phyloP scores from a whole-genome alignment of 2,329 filamentous ascomycete genomes.

The Fusarium sulawesiense region DNA sequence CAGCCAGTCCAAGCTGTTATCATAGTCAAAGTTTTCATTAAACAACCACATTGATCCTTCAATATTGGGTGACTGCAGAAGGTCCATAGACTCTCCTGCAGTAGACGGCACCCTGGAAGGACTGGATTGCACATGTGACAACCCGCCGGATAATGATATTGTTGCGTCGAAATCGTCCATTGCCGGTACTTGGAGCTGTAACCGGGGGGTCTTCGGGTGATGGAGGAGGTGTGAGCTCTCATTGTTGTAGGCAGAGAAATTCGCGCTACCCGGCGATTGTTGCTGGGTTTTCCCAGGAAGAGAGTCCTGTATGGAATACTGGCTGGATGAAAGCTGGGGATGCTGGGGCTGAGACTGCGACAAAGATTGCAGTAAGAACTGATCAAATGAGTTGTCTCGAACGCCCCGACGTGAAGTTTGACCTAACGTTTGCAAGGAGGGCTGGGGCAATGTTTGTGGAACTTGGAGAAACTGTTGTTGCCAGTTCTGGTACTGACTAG shows the following conservation, averaged over 20 bases:
- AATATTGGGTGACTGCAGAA: slow-evolving; percentile 18
- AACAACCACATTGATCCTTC: slow-evolving; percentile 5
- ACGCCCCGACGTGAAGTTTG: not conserved
- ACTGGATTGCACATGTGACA: slow-evolving; percentile 22
- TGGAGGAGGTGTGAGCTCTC: not conserved
- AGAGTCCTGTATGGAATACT: not conserved
- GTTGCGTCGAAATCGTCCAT: slow-evolving; percentile 4
- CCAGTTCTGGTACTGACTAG: not conserved
- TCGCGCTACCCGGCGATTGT: not conserved
- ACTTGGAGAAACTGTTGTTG: not conserved
- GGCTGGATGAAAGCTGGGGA: not conserved
- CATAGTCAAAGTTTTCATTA: not conserved
- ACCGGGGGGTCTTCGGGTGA: not conserved
- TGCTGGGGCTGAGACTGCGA: not conserved
- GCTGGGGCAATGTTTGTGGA: not conserved
- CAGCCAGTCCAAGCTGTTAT: not conserved
- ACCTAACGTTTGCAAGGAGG: not conserved
- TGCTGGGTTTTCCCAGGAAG: not conserved
- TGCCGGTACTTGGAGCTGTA: not conserved
- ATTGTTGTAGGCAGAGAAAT: not conserved
- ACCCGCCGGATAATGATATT: slow-evolving; percentile 1
- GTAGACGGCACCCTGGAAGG: slow-evolving; percentile 30
- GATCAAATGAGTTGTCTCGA: not conserved
- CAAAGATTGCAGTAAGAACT: not conserved
- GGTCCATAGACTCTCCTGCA: slow-evolving; percentile 16